These are phyloP conservation scores for Diversispora epigaea DNA, from an alignment of 192 early-diverging fungal genomes.

Conservation along the genomic window DNA sequence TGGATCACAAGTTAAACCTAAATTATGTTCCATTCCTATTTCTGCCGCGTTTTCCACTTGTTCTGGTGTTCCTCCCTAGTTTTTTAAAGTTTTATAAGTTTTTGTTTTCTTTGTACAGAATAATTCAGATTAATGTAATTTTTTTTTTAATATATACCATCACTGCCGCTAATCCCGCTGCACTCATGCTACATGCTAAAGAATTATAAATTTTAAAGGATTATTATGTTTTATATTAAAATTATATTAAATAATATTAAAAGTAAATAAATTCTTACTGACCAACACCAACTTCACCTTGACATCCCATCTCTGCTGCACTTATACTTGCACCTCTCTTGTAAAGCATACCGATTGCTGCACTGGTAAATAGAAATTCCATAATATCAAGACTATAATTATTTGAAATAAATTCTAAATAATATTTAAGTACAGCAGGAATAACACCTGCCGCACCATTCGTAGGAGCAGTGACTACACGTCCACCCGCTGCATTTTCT, in stretches of 20 bases:
- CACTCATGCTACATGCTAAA: conserved; percentile 89
- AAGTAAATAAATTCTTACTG: neutral
- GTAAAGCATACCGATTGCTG: conserved; percentile 96
- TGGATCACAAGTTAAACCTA: conserved; percentile 86
- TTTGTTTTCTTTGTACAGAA: neutral
- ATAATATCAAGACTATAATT: conserved; percentile 82
- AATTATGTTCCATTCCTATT: conserved; percentile 92
- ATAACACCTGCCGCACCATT: conserved; percentile 93
- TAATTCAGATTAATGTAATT: neutral
- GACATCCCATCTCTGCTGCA: conserved; percentile 96
- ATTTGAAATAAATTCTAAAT: conserved; percentile 91
- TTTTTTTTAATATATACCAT: conserved; percentile 54
- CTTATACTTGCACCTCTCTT: conserved; percentile 93
- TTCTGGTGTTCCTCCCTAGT: conserved; percentile 8
- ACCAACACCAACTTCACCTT: conserved; percentile 92
- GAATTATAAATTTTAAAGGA: neutral
- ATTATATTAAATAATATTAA: neutral
- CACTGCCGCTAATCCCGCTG: conserved; percentile 91
- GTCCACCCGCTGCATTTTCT: conserved; percentile 79
- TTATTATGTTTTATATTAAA: neutral
- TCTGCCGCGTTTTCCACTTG: conserved; percentile 91
- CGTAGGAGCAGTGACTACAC: conserved; percentile 92
- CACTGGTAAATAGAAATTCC: conserved; percentile 89
- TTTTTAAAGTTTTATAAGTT: too few species aligned
- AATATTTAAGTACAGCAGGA: conserved; percentile 92